Base-by-base conservation (phyloP, 208 protist genomes). In the Balamuthia mandrillaris region DNA sequence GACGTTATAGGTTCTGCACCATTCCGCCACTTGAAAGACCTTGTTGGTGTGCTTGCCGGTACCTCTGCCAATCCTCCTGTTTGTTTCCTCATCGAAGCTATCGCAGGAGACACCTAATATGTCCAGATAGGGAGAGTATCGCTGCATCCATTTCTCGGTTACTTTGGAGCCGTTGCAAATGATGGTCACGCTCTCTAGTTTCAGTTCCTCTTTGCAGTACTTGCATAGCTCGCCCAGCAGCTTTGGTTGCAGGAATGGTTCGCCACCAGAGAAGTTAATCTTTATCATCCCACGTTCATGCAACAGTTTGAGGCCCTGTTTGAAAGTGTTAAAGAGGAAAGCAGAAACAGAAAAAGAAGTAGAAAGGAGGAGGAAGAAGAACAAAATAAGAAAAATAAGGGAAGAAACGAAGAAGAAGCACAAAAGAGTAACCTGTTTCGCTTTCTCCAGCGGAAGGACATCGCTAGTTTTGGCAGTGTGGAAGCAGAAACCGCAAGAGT, bases 41-140 rank as follows among this genome's bases (percentile, higher is more conserved):
- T 44, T 16, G 21, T 83, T 61, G 18, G 81, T 42, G 63, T 83
- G 77, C 65, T 74, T 16, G 24, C 14, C 52, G 14, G 16, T 83
- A 21, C 77, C 77, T 12, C 77, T 18, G 45, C 77, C 77, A 27
- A 83, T 83, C 16, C 63, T 16, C 24, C n/a, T 16, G 35, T 83
- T 83, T 12, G 77, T 83, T 18, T 75, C 14, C 16, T 83, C 77
- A 12, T 83, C 63, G 35, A 83, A 83, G 18, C 60, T 81, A 52
- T 83, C 77, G 63, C 77, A 83, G 21, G 60, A 82, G 49, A 83
- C 29, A 27, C 16, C 77, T 18, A 83, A 21, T n/a, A 83, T 83
- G 65, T 83, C 77, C 14, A 83, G 12, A 33, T 18, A 83, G 14
- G 14, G 24, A 16, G 24, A 45, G 27, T 82, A 83, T 27, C 31